Evolutionary conservation across 495 filamentous ascomycete species (phyloP), one percentile per base, ranked within the genome.

Genomic region (Staphylotrichum tortipilum): DNA sequence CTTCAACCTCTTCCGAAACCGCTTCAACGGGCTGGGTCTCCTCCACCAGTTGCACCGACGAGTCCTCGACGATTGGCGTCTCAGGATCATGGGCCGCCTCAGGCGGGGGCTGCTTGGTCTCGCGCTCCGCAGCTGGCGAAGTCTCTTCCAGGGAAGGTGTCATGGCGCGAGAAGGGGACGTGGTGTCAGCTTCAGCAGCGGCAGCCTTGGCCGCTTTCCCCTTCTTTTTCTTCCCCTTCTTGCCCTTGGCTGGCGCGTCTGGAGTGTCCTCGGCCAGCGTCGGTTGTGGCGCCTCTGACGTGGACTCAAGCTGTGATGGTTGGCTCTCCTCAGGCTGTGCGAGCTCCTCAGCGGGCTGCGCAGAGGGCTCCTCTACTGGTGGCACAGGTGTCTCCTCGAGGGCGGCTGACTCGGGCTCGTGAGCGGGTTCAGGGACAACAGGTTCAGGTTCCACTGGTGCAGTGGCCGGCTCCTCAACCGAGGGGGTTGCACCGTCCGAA

Each of bases 401-500:
- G 12, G 28, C 44, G 11, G 8, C 18, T 7, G 42, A 3, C 7
- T 36, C 22, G 2, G 33, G 3, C 17, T 33, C 28, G 14, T 33
- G 6, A 22, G 15, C 18, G 7, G 11, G 0, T 4, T 28, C 26
- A 28, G 42, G 29, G 4, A 14, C 30, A 7, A 24, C 14, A 5
- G 31, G 44, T 3, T 18, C n/a, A 2, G 44, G 7, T 3, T 26
- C 44, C 14, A 36, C 18, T n/a, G n/a, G n/a, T 2, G 21, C 15
- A 22, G 31, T 35, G 39, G 8, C 14, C 42, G 54, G 39, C 64
- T 53, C 64, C 30, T 69, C 54, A 12, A 38, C 56, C 22, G 6
- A 57, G 29, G 55, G 53, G 11, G 49, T 65, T 40, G 55, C 55
- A 26, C 10, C 33, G 6, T 26, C 55, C 34, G 64, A 58, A 28